phyloP scores from a whole-genome alignment of 768 basidiomycete genomes.

The Inosperma sp. region DNA sequence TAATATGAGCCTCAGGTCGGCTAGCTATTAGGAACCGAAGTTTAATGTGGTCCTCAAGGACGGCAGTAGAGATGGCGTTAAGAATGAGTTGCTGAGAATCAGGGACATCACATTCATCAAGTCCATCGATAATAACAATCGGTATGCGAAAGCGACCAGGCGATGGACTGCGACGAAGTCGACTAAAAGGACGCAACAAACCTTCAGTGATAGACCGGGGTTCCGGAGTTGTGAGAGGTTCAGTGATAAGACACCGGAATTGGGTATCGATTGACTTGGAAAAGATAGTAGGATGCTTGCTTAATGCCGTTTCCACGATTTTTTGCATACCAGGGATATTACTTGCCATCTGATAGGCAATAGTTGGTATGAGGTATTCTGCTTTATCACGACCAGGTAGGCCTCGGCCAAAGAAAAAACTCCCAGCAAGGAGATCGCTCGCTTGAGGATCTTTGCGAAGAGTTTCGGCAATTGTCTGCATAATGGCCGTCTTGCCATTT shows the following conservation, averaged over 20 bases:
- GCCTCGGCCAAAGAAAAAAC: too few species aligned
- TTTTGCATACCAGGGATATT: slow-evolving; percentile 12
- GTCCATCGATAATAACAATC: slow-evolving; percentile 14
- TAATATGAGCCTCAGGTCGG: background rate
- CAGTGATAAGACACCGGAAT: background rate
- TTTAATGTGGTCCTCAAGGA: background rate
- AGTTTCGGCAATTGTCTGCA: slow-evolving; percentile 15
- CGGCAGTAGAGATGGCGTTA: background rate
- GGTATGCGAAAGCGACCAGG: background rate
- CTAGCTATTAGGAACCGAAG: background rate
- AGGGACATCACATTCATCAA: slow-evolving; percentile 15
- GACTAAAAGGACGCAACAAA: too few species aligned
- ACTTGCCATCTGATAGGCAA: slow-evolving; percentile 15
- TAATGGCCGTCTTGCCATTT: slow-evolving; percentile 17
- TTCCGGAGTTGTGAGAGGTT: too few species aligned
- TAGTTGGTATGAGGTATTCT: slow-evolving; percentile 11
- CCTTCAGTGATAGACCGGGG: too few species aligned
- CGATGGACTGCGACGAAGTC: background rate
- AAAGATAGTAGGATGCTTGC: slow-evolving; percentile 7
- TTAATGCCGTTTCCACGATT: slow-evolving; percentile 4
- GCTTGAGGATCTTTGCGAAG: slow-evolving; percentile 9
- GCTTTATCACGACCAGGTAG: slow-evolving; percentile 12
- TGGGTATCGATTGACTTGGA: background rate
- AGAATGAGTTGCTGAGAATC: background rate
- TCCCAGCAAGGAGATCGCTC: slow-evolving; percentile 17